These are phyloP conservation scores for Phytophthora sojae DNA, from an alignment of 352 stramenopile genomes.

Conservation along the genomic window DNA sequence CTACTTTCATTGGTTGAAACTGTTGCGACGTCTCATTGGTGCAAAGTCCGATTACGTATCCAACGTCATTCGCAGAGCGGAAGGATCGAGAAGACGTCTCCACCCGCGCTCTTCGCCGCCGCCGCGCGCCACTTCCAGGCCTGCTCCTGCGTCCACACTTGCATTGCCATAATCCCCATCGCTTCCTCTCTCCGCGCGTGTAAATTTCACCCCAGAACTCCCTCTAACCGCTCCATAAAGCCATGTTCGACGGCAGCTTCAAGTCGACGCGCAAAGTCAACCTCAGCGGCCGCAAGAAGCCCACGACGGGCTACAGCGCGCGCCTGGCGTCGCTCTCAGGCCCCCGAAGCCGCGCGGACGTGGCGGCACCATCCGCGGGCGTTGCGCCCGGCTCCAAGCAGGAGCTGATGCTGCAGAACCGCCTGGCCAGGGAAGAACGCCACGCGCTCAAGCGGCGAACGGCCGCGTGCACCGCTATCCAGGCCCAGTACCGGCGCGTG, in stretches of 20 bases:
- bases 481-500: slow-evolving; percentile 54
- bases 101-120: not conserved
- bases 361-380: slow-evolving; percentile 1
- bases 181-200: slow-evolving; percentile 4
- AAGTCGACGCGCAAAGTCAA: slow-evolving; percentile 76
- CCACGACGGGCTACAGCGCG: slow-evolving; percentile 34
- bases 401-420: slow-evolving; percentile 66
- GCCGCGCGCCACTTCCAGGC: not conserved
- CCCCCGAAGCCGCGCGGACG: slow-evolving; percentile 7
- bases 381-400: slow-evolving; percentile 46
- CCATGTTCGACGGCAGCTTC: slow-evolving; percentile 83
- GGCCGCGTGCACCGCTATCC: slow-evolving; percentile 60
- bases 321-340: slow-evolving; percentile 32
- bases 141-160: not conserved
- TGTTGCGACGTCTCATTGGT: no score
- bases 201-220: not conserved
- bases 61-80: slow-evolving; percentile 15
- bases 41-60: slow-evolving; percentile 17
- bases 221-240: not conserved
- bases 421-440: slow-evolving; percentile 61
- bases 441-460: slow-evolving; percentile 47
- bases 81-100: slow-evolving; percentile 28
- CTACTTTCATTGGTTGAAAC: not conserved
- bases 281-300: slow-evolving; percentile 66
- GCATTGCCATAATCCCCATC: not conserved